Percentiles rank a stretch among this genome's conserved stretches.
These are phyloP conservation scores for Kwoniella sp. DNA, from an alignment of 768 basidiomycete species.

Conservation along the genomic window DNA sequence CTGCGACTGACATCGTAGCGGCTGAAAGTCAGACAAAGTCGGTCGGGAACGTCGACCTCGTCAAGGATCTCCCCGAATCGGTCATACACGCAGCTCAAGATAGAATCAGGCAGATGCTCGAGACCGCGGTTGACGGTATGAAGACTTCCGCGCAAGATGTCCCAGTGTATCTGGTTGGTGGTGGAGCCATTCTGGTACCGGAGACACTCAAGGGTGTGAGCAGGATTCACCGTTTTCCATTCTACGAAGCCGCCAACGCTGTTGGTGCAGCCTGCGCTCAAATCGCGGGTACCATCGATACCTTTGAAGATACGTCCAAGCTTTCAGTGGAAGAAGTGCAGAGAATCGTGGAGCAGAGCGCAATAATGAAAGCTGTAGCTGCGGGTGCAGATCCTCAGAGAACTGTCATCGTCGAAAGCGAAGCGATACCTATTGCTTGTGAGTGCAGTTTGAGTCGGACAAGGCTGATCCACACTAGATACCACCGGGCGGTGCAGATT, in stretches of 20 bases:
- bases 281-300: constrained; percentile 64
- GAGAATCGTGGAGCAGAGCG: constrained; percentile 56
- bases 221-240: constrained; percentile 61
- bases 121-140: constrained; percentile 65
- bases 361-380: constrained; percentile 60
- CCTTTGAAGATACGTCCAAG: constrained; percentile 57
- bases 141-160: constrained; percentile 66
- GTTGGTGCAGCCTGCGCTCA: constrained; percentile 63
- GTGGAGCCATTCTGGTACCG: constrained; percentile 67
- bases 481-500: constrained; percentile 57
- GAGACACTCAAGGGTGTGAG: constrained; percentile 62
- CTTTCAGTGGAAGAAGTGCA: constrained; percentile 53
- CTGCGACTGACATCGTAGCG: constrained; percentile 67
- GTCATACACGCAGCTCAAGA: constrained; percentile 57
- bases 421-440: constrained; percentile 61
- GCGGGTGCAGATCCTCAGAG: constrained; percentile 60
- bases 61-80: constrained; percentile 43
- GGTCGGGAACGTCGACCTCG: constrained; percentile 51
- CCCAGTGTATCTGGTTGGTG: constrained; percentile 68
- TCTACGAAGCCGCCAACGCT: constrained; percentile 59
- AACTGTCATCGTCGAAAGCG: constrained; percentile 64
- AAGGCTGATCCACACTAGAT: constrained; percentile 18
- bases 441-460: constrained; percentile 2
- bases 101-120: constrained; percentile 59
- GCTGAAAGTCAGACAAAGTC: constrained; percentile 51